Conservation (phyloP, 2,329 filamentous ascomycete genomes). For the Fusarium illudens region DNA sequence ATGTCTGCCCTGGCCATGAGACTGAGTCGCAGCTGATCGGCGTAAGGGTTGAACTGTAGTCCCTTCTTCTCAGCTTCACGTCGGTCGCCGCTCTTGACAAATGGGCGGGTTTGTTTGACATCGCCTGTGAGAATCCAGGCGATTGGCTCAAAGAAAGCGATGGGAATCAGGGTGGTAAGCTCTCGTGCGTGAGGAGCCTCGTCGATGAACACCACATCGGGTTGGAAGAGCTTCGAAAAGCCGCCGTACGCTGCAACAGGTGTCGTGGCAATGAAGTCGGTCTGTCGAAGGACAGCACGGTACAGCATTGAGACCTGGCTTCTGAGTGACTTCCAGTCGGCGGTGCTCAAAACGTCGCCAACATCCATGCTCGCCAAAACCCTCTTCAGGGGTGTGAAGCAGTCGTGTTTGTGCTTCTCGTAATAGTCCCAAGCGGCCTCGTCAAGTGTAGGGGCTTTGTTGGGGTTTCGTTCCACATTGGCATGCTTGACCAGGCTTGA, state of each 20-base stretch:
- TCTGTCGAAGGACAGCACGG: constrained; percentile 46
- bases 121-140: constrained; percentile 58
- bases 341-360: constrained; percentile 38
- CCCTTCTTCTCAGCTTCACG: constrained; percentile 26
- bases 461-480: constrained; percentile 12
- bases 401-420: constrained; percentile 42
- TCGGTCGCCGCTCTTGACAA: constrained; percentile 44
- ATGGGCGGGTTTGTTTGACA: constrained; percentile 55
- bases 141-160: constrained; percentile 53
- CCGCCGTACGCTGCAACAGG: constrained; percentile 53
- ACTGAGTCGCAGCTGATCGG: constrained; percentile 47
- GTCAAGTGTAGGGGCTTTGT: constrained; percentile 52
- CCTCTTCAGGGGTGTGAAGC: constrained; percentile 48
- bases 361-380: constrained; percentile 48
- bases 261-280: constrained; percentile 58
- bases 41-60: constrained; percentile 44
- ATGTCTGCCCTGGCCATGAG: constrained; percentile 51
- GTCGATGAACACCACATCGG: constrained; percentile 86
- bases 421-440: constrained; percentile 55
- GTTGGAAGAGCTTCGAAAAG: constrained; percentile 68
- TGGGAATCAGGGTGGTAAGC: constrained; percentile 54
- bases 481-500: constrained; percentile 35
- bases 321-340: constrained; percentile 44
- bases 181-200: constrained; percentile 64
- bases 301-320: constrained; percentile 50